phyloP scores from a whole-genome alignment of 2,329 filamentous ascomycete genomes.

The Ophiognomonia clavigignenti-juglandacearum region DNA sequence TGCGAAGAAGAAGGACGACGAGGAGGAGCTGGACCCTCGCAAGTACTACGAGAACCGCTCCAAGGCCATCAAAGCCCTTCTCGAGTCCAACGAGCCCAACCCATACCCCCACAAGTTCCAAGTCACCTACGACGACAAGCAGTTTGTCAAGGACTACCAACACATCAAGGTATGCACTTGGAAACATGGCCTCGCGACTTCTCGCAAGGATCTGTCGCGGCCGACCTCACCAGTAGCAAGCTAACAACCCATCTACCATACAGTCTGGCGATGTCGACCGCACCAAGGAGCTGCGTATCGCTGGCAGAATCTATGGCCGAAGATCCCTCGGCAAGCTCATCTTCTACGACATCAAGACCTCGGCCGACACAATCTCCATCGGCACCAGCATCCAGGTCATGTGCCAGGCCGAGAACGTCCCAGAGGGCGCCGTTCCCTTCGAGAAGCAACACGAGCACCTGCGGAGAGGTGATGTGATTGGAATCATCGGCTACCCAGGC shows the following conservation, averaged over 20 bases:
- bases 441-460: slow-evolving; percentile 86
- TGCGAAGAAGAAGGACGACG: slow-evolving; percentile 54
- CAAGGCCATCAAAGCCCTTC: slow-evolving; percentile 69
- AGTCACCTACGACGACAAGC: slow-evolving; percentile 73
- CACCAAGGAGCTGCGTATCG: slow-evolving; percentile 71
- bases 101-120: slow-evolving; percentile 95
- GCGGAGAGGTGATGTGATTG: slow-evolving; percentile 88
- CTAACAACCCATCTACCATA: background rate
- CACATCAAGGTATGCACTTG: slow-evolving; percentile 41
- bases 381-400: slow-evolving; percentile 83
- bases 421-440: slow-evolving; percentile 63
- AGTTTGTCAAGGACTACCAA: slow-evolving; percentile 74
- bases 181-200: no score
- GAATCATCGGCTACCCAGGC: slow-evolving; percentile 77
- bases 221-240: background rate
- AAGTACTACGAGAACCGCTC: slow-evolving; percentile 95
- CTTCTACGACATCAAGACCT: slow-evolving; percentile 78
- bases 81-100: slow-evolving; percentile 68
- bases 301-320: slow-evolving; percentile 85
- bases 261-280: slow-evolving; percentile 79
- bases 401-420: slow-evolving; percentile 78
- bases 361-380: slow-evolving; percentile 51
- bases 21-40: slow-evolving; percentile 53
- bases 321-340: slow-evolving; percentile 79
- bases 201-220: no score